Evolutionary conservation across 179 eudicot species (phyloP), one percentile per base, ranked within the genome.

Genomic region (Gypsophila paniculata): DNA sequence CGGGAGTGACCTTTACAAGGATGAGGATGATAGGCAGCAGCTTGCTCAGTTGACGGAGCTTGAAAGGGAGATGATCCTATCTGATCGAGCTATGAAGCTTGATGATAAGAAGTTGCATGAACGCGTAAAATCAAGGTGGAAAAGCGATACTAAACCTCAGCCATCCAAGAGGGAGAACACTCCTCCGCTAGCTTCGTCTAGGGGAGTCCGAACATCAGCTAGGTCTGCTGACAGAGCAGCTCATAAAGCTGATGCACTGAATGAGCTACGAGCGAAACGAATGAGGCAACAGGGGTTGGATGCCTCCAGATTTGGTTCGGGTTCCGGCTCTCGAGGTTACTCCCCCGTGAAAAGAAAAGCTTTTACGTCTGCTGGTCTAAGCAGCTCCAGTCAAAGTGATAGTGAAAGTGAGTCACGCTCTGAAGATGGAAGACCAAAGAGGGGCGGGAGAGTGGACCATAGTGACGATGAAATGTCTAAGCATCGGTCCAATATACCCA

Each of bases 1-100:
- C n/a, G 96, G 96, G 64, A 91, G 96, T 72, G 97, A 91, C 78
- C 86, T 91, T 23, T 91, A 91, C 85, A 91, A 85, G 80, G 93
- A 78, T 18, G 97, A 91, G 54, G 93, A 83, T 57, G 97, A 91
- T 63, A 68, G 93, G 74, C 81, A 86, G 65, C 85, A 84, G 72
- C 96, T 91, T 71, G 96, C 91, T 46, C 85, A 85, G 79, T 80
- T 91, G 87, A 77, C 92, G 6, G 97, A 91, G 75, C 90, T 91
- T 73, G 86, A 94, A 72, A 83, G 99, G 67, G 99, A 92, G 76
- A 60, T 87, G 80, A 90, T 92, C 63, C 77, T 92, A 25, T 81
- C 91, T 34, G 96, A 91, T 29, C 87, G 97, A 57, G 89, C 97
- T 22, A 69, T 78, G 0, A 91, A 85, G 79, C 87, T 72, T 65